These are phyloP conservation scores for Collybia sp. DNA, from an alignment of 768 basidiomycete species.

Conservation along the genomic window DNA sequence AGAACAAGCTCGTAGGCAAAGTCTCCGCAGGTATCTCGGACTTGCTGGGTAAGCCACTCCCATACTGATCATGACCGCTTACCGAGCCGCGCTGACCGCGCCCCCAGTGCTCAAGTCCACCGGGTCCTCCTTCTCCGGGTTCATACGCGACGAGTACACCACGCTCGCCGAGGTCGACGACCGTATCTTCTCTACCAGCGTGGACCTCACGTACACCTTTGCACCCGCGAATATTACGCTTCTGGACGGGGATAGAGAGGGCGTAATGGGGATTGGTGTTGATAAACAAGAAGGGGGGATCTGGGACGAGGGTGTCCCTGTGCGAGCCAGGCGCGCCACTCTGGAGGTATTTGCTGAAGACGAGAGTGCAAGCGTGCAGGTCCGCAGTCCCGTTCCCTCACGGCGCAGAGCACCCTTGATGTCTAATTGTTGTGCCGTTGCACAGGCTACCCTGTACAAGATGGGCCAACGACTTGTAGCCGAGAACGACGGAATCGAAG, in stretches of 20 bases:
- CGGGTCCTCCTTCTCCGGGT: constrained; percentile 80
- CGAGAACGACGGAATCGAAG: constrained; percentile 55
- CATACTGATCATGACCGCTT: neutral
- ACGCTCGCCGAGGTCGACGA: constrained; percentile 81
- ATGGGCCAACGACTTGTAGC: constrained; percentile 73
- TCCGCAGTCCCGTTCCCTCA: constrained; percentile 24
- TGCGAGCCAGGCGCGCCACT: constrained; percentile 56
- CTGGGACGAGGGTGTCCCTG: constrained; percentile 55
- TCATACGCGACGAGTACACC: constrained; percentile 85
- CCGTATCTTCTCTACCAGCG: constrained; percentile 84
- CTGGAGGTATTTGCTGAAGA: constrained; percentile 82
- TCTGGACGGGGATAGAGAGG: constrained; percentile 42
- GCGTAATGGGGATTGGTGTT: constrained; percentile 42
- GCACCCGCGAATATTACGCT: constrained; percentile 36
- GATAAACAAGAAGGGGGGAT: constrained; percentile 35
- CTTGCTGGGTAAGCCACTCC: constrained; percentile 57
- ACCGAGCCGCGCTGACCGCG: neutral
- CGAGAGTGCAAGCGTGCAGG: constrained; percentile 91
- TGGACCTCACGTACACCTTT: constrained; percentile 75
- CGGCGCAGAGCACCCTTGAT: neutral
- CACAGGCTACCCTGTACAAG: constrained; percentile 86
- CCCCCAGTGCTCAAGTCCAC: constrained; percentile 80
- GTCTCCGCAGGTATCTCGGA: constrained; percentile 74
- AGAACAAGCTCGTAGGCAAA: constrained; percentile 54
- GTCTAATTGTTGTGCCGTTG: neutral